Conservation (phyloP, 108 stramenopile species). For the Fistulifera pelliculosa region DNA sequence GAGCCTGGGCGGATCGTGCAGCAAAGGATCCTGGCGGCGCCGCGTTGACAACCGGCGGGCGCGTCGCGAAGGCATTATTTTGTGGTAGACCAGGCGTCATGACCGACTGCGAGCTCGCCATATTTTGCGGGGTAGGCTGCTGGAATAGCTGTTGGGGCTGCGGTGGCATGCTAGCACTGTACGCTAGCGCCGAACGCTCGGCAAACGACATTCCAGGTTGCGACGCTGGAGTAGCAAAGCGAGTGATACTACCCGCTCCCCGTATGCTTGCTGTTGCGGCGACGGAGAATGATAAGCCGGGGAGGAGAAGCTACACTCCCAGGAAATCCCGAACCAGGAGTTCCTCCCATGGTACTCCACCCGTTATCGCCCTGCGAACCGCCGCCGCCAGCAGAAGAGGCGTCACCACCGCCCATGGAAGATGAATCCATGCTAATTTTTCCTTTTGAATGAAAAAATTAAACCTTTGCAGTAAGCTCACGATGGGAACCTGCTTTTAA, state of each 20-base stretch:
- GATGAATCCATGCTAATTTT: no score
- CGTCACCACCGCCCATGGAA: no score
- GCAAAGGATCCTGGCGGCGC: constrained; percentile 13
- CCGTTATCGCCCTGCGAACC: no score
- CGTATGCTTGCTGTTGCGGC: constrained; percentile 17
- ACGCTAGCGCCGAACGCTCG: not conserved
- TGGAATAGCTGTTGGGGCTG: constrained; percentile 10
- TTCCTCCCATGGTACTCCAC: not conserved
- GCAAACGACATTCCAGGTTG: constrained; percentile 6
- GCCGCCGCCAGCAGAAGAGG: no score
- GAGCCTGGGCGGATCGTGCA: constrained; percentile 16
- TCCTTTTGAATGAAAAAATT: no score
- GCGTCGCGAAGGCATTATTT: no score
- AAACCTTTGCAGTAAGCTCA: no score
- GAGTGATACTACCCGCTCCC: constrained; percentile 2
- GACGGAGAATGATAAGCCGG: constrained; percentile 5
- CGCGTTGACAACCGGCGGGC: not conserved
- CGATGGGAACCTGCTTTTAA: no score
- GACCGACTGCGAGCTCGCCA: no score
- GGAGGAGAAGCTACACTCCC: not conserved
- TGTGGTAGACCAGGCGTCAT: no score
- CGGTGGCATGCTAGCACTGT: constrained; percentile 5
- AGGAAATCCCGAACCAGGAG: not conserved
- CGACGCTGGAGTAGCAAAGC: not conserved
- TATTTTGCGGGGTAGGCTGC: not conserved